Evolutionary conservation across 1,284 basidiomycete species (phyloP).

Genomic region (Austroboletus niveus): DNA sequence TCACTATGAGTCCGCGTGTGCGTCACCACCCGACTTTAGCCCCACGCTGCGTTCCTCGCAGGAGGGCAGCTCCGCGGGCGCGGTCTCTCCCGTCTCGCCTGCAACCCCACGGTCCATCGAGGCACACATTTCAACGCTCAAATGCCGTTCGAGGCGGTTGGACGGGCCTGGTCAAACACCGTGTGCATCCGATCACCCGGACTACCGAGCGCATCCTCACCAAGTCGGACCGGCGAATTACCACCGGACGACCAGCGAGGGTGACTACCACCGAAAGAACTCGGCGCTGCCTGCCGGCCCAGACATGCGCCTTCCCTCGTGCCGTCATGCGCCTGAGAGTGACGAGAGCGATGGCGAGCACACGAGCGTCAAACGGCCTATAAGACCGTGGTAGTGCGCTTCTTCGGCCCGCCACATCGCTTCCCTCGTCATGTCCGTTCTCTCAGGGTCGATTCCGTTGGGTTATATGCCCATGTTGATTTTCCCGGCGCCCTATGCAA

Average conservation of each 20-base stretch:
- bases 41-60: slow-evolving; percentile 26
- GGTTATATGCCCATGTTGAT: neutral
- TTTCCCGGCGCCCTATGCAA: slow-evolving; percentile 1
- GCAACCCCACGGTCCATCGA: slow-evolving; percentile 43
- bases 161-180: slow-evolving; percentile 15
- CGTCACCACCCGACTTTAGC: slow-evolving; percentile 24
- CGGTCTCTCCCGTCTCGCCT: slow-evolving; percentile 48
- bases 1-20: slow-evolving; percentile 14
- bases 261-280: slow-evolving; percentile 17
- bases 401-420: neutral
- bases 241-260: slow-evolving; percentile 7
- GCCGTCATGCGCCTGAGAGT: slow-evolving; percentile 18
- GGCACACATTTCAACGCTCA: slow-evolving; percentile 14
- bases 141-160: slow-evolving; percentile 10
- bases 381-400: slow-evolving; percentile 34
- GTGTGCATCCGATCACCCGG: slow-evolving; percentile 13
- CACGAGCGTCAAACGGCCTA: slow-evolving; percentile 21
- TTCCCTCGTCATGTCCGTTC: neutral
- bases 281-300: slow-evolving; percentile 9
- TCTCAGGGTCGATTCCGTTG: neutral
- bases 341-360: slow-evolving; percentile 32
- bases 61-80: slow-evolving; percentile 40
- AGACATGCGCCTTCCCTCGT: slow-evolving; percentile 20
- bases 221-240: slow-evolving; percentile 15
- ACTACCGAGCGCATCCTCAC: slow-evolving; percentile 16